Evolutionary conservation across 2,329 filamentous ascomycete genomes (phyloP), one percentile per base, ranked within the genome.

Genomic region (Fusarium buxicola): DNA sequence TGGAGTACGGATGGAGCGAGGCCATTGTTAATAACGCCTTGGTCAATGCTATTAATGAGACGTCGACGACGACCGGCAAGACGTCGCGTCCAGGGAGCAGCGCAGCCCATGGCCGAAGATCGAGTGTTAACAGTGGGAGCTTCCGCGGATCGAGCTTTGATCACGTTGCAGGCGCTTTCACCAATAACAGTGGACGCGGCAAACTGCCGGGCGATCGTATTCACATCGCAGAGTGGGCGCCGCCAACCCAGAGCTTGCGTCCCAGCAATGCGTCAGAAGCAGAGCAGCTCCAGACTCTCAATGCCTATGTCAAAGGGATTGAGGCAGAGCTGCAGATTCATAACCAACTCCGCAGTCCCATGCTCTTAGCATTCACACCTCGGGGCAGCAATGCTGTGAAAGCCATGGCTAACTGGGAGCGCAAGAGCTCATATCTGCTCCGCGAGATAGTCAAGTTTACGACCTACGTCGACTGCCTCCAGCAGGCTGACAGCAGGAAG

Each of bases 1-100:
- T 98, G 68, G 95, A 99, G 76, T 98, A 97, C 72, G 95, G 95
- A 49, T 99, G 95, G 95, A 92, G 92, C 68, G 92, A 97, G 35
- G 82, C 84, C 16, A 88, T 97, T 59, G 88, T 97, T 70, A 88
- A 86, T 67, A 86, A 82, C 51, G 78, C 82, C 8, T 77, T 86
- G 21, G 81, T 87, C 5, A 76, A 73, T 5, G 81, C 82, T 24
- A 82, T 86, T 66, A 83, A 84, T 58, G 84, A 87, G 46, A 76
- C 67, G 25, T 75, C 73, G 43, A 75, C 63, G 31, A 75, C 74
- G 10, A 70, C 64, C 49, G 75, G 70, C 18, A 72, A 73, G 38
- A 74, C 72, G 25, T 80, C 81, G 5, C 81, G 83, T 16, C 83
- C 84, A 0, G 81, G 80, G n/a, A 85, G 82, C 66, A 81, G 81